Conservation (phyloP, 2,329 filamentous ascomycete species). For the Colletotrichum sp. region DNA sequence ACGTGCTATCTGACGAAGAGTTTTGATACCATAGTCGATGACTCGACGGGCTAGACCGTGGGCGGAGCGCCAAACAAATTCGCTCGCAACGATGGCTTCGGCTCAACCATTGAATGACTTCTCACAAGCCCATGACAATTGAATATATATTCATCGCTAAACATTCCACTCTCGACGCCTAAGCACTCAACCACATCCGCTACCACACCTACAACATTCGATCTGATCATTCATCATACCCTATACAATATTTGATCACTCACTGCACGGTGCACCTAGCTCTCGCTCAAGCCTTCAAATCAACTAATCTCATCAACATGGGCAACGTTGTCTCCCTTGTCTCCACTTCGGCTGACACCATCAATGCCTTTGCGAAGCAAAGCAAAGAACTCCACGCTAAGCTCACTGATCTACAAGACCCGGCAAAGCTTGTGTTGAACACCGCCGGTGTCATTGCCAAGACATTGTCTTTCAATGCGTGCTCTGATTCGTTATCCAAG, state of each 20-base stretch:
- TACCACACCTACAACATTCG: background rate
- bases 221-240: background rate
- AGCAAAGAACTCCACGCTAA: background rate
- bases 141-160: background rate
- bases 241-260: background rate
- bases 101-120: background rate
- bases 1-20: accelerated
- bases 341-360: background rate
- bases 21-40: background rate
- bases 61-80: background rate
- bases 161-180: background rate
- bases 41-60: background rate
- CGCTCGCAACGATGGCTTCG: background rate
- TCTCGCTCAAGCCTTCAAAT: background rate
- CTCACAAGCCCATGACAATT: no score
- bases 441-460: background rate
- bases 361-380: background rate
- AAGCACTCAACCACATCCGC: background rate
- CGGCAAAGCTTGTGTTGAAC: background rate
- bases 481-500: background rate
- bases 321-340: background rate
- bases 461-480: background rate
- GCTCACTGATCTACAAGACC: background rate
- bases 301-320: background rate
- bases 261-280: background rate